A percentile compares a stretch with the other conserved stretches of the same genome.
Evolutionary conservation across 164 flowering plant species (phyloP).

Genomic region (Aristolochia californica): DNA sequence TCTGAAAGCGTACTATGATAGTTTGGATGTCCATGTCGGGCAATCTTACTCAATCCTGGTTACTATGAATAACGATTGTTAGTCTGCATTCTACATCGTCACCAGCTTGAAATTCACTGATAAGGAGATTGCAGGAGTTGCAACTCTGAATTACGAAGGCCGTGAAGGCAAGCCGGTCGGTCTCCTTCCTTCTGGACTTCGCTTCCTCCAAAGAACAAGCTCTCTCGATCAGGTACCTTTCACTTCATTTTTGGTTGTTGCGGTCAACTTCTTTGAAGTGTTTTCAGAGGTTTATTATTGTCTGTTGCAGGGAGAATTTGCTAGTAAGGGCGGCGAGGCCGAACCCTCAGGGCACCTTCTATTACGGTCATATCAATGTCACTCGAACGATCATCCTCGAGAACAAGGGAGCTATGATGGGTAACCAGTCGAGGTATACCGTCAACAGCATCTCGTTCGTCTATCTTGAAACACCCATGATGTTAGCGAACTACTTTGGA

Average conservation of each 20-base stretch:
- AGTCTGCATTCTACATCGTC: conserved; percentile 60
- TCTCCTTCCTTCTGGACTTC: conserved; percentile 65
- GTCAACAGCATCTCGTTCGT: conserved; percentile 58
- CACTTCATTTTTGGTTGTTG: conserved; percentile 1
- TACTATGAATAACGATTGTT: conserved; percentile 72
- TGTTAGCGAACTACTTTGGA: conserved; percentile 49
- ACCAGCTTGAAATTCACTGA: conserved; percentile 77
- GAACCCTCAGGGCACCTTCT: conserved; percentile 78
- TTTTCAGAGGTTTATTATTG: background rate
- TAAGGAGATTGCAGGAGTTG: conserved; percentile 62
- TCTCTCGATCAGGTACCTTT: conserved; percentile 54
- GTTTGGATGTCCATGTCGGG: conserved; percentile 67
- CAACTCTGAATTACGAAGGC: conserved; percentile 62
- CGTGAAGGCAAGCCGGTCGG: conserved; percentile 59
- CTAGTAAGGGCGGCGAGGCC: conserved; percentile 83
- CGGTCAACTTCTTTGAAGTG: background rate
- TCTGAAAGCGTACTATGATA: conserved; percentile 34
- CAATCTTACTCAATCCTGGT: conserved; percentile 70
- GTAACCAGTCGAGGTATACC: conserved; percentile 36
- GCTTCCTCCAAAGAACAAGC: conserved; percentile 36
- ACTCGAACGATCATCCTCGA: conserved; percentile 36
- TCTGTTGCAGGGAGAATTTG: conserved; percentile 36
- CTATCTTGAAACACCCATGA: conserved; percentile 45
- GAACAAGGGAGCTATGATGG: conserved; percentile 31
- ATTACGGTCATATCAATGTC: conserved; percentile 56